Evolutionary conservation across 495 filamentous ascomycete genomes (phyloP), one percentile per base, ranked within the genome.

Genomic region (Opeltia flavorubescens): DNA sequence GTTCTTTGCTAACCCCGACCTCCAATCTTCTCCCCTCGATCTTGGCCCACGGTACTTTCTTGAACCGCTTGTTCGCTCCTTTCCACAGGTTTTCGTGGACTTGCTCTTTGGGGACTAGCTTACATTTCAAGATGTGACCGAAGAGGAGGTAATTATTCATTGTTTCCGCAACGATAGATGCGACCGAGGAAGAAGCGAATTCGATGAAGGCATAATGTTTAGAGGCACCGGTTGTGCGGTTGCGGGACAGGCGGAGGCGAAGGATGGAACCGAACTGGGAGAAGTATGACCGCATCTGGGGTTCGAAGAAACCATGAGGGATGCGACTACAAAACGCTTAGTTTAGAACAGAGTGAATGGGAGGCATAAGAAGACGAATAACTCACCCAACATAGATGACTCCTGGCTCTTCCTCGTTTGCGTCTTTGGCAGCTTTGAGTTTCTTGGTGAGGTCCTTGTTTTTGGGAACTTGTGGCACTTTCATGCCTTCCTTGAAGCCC

Each of bases 101-200:
- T 55, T 91, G 80, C 49, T 81, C 84, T 18, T 71, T 59, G 1
- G 85, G 76, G 6, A 96, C 75, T 26, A 75, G 64, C 61, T 86
- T 84, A 64, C 85, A 88, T 59, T 89, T 85, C 49, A 98, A 67
- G 52, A 96, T 82, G 59, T 93, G 89, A 8, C 84, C 83, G 62
- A 91, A 95, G 57, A 98, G 74, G 13, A 96, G 80, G 60, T 98
- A 98, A 66, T 91, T 95, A 66, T 96, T 75, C 93, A 96, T 98
- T 2, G 91, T 95, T 54, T 81, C 80, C 13, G 84, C 81, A 40
- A 89, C 91, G 52, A 96, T 86, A 57, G 84, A 77, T 46, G 89
- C 89, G 24, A 94, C 89, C 24, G 79, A 74, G 31, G 67, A 61
- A 38, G 79, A 81, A 18, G 74, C 70, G 59, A 98, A 98, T 60